Conservation (phyloP, 2,329 filamentous ascomycete genomes). For the Aspergillus sp. region DNA sequence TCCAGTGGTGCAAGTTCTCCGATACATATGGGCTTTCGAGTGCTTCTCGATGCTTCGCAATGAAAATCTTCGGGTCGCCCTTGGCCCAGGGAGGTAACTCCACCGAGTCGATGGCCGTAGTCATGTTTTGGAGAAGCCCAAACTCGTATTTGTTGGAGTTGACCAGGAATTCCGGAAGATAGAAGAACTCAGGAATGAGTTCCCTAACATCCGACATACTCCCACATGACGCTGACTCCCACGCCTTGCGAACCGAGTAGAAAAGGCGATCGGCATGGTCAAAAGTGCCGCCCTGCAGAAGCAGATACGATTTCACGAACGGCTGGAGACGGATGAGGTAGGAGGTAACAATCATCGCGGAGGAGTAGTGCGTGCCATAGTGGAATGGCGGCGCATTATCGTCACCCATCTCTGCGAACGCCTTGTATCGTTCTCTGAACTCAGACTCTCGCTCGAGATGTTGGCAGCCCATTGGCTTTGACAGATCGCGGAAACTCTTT, state of each 20-base stretch:
- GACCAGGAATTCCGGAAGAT: slow-evolving; percentile 85
- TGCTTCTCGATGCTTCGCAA: slow-evolving; percentile 90
- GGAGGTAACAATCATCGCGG: slow-evolving; percentile 95
- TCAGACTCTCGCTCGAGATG: slow-evolving; percentile 64
- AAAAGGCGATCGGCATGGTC: slow-evolving; percentile 94
- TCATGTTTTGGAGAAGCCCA: slow-evolving; percentile 72
- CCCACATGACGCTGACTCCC: slow-evolving; percentile 77
- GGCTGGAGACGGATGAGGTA: slow-evolving; percentile 92
- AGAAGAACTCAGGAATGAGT: slow-evolving; percentile 95
- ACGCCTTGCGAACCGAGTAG: slow-evolving; percentile 82
- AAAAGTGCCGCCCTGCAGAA: slow-evolving; percentile 91
- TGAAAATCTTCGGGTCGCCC: slow-evolving; percentile 89
- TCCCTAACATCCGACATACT: slow-evolving; percentile 94
- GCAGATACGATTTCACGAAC: slow-evolving; percentile 88
- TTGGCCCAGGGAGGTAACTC: slow-evolving; percentile 93
- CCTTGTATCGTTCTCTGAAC: slow-evolving; percentile 74
- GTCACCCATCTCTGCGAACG: slow-evolving; percentile 85
- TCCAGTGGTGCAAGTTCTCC: slow-evolving; percentile 83
- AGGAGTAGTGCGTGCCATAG: slow-evolving; percentile 97
- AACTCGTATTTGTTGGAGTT: slow-evolving; percentile 95
- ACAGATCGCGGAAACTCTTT: slow-evolving; percentile 77
- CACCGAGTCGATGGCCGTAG: slow-evolving; percentile 72
- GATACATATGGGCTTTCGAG: slow-evolving; percentile 90
- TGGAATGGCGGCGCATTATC: slow-evolving; percentile 70
- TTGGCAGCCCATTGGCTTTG: slow-evolving; percentile 94